These are phyloP conservation scores for Musa beccarii DNA, from an alignment of 176 grass and related monocot genomes.

Conservation along the genomic window DNA sequence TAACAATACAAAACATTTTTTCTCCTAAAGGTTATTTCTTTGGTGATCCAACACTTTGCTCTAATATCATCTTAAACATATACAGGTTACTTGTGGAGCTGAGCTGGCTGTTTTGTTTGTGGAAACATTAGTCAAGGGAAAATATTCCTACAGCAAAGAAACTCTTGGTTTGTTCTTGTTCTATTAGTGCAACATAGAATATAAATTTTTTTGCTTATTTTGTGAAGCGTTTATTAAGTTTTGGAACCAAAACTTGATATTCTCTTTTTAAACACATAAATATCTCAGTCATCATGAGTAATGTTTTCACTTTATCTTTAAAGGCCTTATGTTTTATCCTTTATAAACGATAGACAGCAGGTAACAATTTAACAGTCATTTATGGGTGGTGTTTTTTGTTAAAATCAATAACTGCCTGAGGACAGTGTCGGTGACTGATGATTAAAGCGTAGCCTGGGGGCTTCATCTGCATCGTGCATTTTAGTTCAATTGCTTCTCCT, in stretches of 20 bases:
- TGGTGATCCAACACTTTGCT: slow-evolving; percentile 1
- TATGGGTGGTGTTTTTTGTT: no score
- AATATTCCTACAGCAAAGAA: slow-evolving; percentile 53
- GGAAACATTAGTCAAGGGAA: slow-evolving; percentile 56
- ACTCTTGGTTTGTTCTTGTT: slow-evolving; percentile 52
- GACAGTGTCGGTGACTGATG: no score
- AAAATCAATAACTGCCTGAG: no score
- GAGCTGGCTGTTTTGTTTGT: slow-evolving; percentile 72
- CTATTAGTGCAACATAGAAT: neutral
- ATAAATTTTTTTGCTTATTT: neutral
- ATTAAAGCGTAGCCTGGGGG: no score
- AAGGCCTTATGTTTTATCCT: neutral
- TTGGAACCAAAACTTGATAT: neutral
- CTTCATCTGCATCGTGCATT: no score
- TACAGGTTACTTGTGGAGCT: slow-evolving; percentile 78
- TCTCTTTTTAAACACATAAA: neutral
- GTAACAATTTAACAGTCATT: no score
- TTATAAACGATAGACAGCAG: neutral
- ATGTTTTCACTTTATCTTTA: neutral
- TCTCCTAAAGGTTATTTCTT: neutral
- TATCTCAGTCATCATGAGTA: neutral
- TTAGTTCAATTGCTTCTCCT: no score
- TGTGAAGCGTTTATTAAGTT: neutral
- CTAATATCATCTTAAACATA: slow-evolving; percentile 21
- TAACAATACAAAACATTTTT: slow-evolving; percentile 1